Percentiles rank a stretch among this genome's conserved stretches.
Conservation (phyloP, 176 grass and related monocot genomes). For the Aegilops sharonensis region DNA sequence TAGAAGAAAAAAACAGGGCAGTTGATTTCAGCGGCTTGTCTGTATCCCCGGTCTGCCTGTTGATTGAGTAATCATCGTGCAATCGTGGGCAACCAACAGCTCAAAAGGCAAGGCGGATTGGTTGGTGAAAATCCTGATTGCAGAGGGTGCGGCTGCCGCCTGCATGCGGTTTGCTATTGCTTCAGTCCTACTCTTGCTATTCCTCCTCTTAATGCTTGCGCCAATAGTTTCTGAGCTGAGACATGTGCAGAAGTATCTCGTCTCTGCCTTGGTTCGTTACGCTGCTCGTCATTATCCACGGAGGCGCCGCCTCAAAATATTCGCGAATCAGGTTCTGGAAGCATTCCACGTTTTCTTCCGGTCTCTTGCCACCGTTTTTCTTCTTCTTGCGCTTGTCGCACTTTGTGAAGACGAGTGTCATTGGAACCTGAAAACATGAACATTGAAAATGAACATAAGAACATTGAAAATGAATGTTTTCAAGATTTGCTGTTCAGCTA, state of each 20-base stretch:
- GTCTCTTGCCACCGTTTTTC: constrained; percentile 84
- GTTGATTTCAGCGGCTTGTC: constrained; percentile 38
- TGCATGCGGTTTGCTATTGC: constrained; percentile 18
- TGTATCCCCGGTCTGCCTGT: constrained; percentile 23
- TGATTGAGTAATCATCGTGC: constrained; percentile 50
- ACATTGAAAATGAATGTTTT: background rate
- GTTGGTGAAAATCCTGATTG: constrained; percentile 31
- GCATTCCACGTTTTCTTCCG: constrained; percentile 81
- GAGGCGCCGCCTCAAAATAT: constrained; percentile 77
- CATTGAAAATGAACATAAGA: background rate
- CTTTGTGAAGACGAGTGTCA: constrained; percentile 95
- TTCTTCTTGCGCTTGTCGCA: constrained; percentile 98
- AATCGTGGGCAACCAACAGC: constrained; percentile 43
- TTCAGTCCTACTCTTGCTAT: background rate
- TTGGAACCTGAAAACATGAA: constrained; percentile 64
- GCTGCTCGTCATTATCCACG: constrained; percentile 98
- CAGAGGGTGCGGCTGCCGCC: constrained; percentile 9
- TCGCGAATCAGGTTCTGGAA: constrained; percentile 77
- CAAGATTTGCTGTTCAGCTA: constrained; percentile 7
- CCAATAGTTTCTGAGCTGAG: constrained; percentile 97
- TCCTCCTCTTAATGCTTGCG: constrained; percentile 58
- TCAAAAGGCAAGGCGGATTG: constrained; percentile 32
- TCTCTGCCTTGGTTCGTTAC: constrained; percentile 91
- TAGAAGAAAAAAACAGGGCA: constrained; percentile 21
- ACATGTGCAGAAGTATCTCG: constrained; percentile 93